Conservation (phyloP, 305 asterid genomes). For the Caryopteris hybrid region DNA sequence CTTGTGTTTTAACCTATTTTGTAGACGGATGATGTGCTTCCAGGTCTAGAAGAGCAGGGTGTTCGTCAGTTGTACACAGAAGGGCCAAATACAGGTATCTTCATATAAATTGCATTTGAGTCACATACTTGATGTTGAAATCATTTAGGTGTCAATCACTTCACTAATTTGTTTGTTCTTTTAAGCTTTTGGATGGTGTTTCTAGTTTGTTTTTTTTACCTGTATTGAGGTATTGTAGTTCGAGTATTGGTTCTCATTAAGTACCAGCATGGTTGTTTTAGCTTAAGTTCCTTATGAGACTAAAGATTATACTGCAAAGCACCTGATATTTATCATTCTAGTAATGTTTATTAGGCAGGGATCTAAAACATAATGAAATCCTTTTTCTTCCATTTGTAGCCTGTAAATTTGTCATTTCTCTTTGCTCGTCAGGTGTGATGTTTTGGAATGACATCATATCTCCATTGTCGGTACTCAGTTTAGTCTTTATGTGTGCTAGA, state of each 20-base stretch:
- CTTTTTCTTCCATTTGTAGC: too few relatives aligned
- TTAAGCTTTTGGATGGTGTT: background rate
- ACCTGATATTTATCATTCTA: too few relatives aligned
- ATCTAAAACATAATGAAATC: too few relatives aligned
- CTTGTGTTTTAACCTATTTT: constrained; percentile 11
- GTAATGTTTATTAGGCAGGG: too few relatives aligned
- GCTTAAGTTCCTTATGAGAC: background rate
- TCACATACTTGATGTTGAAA: background rate
- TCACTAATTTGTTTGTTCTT: background rate
- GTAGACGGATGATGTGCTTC: too few relatives aligned
- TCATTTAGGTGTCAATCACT: background rate
- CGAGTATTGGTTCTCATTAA: background rate
- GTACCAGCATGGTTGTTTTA: background rate
- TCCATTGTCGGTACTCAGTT: too few relatives aligned
- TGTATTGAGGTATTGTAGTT: background rate
- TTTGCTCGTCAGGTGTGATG: too few relatives aligned
- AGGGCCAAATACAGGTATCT: constrained; percentile 69
- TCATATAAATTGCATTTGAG: background rate
- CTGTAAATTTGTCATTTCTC: too few relatives aligned
- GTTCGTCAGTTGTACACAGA: constrained; percentile 85
- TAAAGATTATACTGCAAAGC: background rate
- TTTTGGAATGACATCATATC: too few relatives aligned
- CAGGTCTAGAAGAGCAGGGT: constrained; percentile 90
- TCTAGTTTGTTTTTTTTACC: background rate
- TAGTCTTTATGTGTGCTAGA: too few relatives aligned